These are phyloP conservation scores for Nepenthes alata DNA, from an alignment of 179 eudicot species.

Conservation along the genomic window DNA sequence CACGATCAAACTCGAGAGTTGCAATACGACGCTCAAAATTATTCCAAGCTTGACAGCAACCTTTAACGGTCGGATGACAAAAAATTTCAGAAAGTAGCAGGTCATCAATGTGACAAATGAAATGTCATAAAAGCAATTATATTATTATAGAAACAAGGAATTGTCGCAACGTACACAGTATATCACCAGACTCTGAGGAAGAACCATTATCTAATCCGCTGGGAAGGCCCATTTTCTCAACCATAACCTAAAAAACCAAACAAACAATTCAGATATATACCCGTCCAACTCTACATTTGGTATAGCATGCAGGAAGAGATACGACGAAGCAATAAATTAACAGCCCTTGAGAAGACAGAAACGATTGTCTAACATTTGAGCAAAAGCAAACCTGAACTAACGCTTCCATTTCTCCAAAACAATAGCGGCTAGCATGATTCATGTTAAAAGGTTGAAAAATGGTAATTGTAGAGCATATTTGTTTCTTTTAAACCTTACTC, in stretches of 20 bases:
- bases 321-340: too few relatives aligned
- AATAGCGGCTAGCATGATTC: too few relatives aligned
- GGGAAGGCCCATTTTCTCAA: conserved; percentile 87
- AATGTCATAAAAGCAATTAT: neutral
- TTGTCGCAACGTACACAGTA: conserved; percentile 38
- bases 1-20: conserved; percentile 94
- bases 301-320: neutral
- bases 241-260: conserved; percentile 53
- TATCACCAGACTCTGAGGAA: conserved; percentile 16
- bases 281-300: neutral
- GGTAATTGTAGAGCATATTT: too few relatives aligned
- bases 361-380: too few relatives aligned
- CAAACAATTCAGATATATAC: neutral
- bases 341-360: too few relatives aligned
- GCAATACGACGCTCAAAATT: conserved; percentile 51
- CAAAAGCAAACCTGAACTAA: too few relatives aligned
- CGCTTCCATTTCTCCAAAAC: too few relatives aligned
- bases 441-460: too few relatives aligned
- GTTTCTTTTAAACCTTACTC: too few relatives aligned
- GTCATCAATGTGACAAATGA: neutral
- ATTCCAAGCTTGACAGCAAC: conserved; percentile 62
- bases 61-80: conserved; percentile 13
- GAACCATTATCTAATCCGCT: conserved; percentile 25
- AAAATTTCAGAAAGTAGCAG: neutral
- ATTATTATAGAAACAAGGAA: neutral